Conservation (phyloP, 2,329 filamentous ascomycete species). For the Colletotrichum orbiculare region DNA sequence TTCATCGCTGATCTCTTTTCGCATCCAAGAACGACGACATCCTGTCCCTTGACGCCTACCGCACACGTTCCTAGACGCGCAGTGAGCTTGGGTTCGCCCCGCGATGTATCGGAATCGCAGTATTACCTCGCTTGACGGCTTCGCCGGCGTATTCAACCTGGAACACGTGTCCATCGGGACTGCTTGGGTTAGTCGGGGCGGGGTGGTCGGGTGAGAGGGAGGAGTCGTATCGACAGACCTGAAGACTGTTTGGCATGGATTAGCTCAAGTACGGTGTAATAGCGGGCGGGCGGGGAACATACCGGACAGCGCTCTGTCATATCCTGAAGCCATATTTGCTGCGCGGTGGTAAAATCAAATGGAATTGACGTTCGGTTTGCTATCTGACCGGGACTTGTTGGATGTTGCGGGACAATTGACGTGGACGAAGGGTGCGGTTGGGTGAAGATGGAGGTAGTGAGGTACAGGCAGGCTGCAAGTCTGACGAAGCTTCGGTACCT, state of each 20-base stretch:
- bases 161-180: slow-evolving; percentile 99
- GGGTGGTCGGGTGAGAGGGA: slow-evolving; percentile 27
- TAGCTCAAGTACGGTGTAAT: slow-evolving; percentile 47
- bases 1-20: slow-evolving; percentile 99
- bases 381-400: slow-evolving; percentile 9
- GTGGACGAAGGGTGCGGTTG: slow-evolving; percentile 32
- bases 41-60: slow-evolving; percentile 93
- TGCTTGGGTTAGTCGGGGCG: slow-evolving; percentile 62
- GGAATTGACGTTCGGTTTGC: slow-evolving; percentile 3
- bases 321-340: slow-evolving; percentile 84
- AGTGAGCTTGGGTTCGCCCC: slow-evolving; percentile 40
- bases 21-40: slow-evolving; percentile 96
- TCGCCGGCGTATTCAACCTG: slow-evolving; percentile 99
- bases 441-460: slow-evolving; percentile 33
- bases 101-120: slow-evolving; percentile 25
- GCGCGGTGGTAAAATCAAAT: slow-evolving; percentile 30
- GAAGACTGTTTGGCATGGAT: slow-evolving; percentile 75
- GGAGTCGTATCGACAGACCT: slow-evolving; percentile 64
- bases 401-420: slow-evolving; percentile 29
- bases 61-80: slow-evolving; percentile 84
- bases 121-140: slow-evolving; percentile 93
- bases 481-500: slow-evolving; percentile 44
- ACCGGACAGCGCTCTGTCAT: slow-evolving; percentile 99
- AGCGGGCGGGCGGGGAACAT: slow-evolving; percentile 57
- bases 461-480: slow-evolving; percentile 43